Conservation (phyloP, 352 stramenopile genomes). For the Pythium insidiosum region DNA sequence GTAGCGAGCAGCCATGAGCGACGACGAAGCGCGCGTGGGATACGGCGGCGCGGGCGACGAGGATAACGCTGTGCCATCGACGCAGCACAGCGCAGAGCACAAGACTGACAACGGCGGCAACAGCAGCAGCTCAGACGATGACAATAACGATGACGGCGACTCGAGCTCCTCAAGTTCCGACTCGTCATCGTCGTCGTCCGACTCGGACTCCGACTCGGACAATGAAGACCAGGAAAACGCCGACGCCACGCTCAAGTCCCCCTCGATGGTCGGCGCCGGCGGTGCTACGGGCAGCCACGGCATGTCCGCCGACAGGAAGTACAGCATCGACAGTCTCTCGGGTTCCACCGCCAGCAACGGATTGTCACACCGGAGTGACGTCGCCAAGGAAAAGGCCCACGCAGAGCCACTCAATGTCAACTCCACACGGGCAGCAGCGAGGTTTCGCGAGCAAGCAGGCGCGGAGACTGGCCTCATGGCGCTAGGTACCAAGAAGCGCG, state of each 20-base stretch:
- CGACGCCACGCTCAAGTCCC: slow-evolving; percentile 3
- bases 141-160: slow-evolving; percentile 19
- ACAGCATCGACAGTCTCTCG: slow-evolving; percentile 26
- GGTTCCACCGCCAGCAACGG: slow-evolving; percentile 9
- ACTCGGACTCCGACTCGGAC: slow-evolving; percentile 69
- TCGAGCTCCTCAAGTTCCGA: slow-evolving; percentile 62
- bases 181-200: slow-evolving; percentile 67
- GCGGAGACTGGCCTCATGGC: slow-evolving; percentile 50
- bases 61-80: too few species aligned
- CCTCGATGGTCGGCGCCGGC: background rate
- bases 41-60: slow-evolving; percentile 7
- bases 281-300: too few species aligned
- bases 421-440: slow-evolving; percentile 47
- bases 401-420: slow-evolving; percentile 61
- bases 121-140: slow-evolving; percentile 42
- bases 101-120: too few species aligned
- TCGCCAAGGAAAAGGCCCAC: slow-evolving; percentile 9
- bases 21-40: slow-evolving; percentile 18
- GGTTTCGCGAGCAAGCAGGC: slow-evolving; percentile 52
- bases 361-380: slow-evolving; percentile 2
- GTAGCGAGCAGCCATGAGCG: too few species aligned
- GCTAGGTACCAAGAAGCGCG: slow-evolving; percentile 77
- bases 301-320: slow-evolving; percentile 24
- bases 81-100: slow-evolving; percentile 12
- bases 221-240: slow-evolving; percentile 19